Percentiles rank a stretch among this genome's conserved stretches.
Conservation (phyloP, 2,329 filamentous ascomycete species). For the Verticillium zaregamsianum region DNA sequence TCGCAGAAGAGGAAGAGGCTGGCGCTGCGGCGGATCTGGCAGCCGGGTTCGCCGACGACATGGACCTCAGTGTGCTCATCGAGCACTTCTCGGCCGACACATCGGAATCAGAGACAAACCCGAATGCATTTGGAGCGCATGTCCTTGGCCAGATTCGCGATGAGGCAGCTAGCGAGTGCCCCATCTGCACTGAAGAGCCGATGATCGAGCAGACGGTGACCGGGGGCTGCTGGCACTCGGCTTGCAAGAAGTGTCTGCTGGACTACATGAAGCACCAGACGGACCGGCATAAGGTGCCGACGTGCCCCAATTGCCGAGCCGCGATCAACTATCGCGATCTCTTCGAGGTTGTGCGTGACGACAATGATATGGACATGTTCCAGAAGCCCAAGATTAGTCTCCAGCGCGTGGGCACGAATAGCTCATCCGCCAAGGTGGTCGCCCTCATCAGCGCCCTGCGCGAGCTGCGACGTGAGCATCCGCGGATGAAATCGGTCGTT, state of each 20-base stretch:
- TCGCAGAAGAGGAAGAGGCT: constrained; percentile 84
- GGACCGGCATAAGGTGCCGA: constrained; percentile 68
- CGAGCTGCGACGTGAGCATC: constrained; percentile 59
- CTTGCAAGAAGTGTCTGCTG: constrained; percentile 89
- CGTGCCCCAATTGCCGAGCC: constrained; percentile 89
- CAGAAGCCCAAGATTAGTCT: constrained; percentile 52
- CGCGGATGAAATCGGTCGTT: constrained; percentile 78
- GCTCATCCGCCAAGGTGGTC: constrained; percentile 85
- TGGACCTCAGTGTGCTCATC: constrained; percentile 87
- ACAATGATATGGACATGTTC: constrained; percentile 48
- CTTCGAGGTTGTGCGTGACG: constrained; percentile 86
- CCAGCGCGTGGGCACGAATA: constrained; percentile 50
- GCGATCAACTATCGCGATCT: constrained; percentile 77
- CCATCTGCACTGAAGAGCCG: constrained; percentile 90
- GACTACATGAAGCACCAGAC: constrained; percentile 86
- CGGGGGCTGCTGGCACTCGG: constrained; percentile 87
- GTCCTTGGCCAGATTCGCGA: constrained; percentile 88
- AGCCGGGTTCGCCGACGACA: constrained; percentile 85
- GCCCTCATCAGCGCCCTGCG: constrained; percentile 74
- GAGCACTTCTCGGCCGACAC: constrained; percentile 73
- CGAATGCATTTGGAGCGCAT: constrained; percentile 76
- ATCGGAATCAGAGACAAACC: constrained; percentile 51
- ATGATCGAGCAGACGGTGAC: constrained; percentile 95
- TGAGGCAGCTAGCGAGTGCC: constrained; percentile 84
- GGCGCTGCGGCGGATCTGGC: constrained; percentile 72